These are phyloP conservation scores for Eragrostis tef DNA, from an alignment of 202 grass and related monocot genomes.

Conservation along the genomic window DNA sequence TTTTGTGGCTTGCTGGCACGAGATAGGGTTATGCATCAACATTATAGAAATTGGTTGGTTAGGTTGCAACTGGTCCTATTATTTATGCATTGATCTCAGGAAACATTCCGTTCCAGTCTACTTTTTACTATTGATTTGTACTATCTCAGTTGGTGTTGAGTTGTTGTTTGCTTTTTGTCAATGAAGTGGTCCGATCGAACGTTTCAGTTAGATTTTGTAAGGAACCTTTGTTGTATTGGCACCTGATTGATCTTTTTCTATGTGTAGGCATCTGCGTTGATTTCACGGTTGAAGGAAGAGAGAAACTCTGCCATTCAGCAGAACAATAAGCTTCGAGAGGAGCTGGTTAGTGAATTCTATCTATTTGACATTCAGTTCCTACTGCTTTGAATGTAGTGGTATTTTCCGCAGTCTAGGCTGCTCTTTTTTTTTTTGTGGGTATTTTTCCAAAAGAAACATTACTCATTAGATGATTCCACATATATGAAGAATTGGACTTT, in stretches of 20 bases:
- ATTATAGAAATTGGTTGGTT: background rate
- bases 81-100: constrained; percentile 8
- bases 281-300: constrained; percentile 73
- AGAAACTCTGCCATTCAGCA: constrained; percentile 77
- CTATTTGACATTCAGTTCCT: constrained; percentile 18
- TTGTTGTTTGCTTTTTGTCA: constrained; percentile 13
- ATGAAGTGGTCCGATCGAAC: background rate
- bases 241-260: constrained; percentile 30
- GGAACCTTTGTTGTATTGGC: constrained; percentile 6
- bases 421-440: background rate
- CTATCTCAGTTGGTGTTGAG: constrained; percentile 7
- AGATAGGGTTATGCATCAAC: background rate
- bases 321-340: constrained; percentile 69
- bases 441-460: too few relatives aligned
- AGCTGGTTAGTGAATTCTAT: constrained; percentile 66
- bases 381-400: background rate
- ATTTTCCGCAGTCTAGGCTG: background rate
- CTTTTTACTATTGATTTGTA: background rate
- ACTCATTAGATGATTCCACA: background rate
- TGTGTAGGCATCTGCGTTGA: constrained; percentile 56
- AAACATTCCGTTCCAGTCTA: background rate
- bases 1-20: background rate
- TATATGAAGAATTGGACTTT: constrained; percentile 1
- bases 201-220: constrained; percentile 23
- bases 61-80: background rate